phyloP scores from a whole-genome alignment of 1,284 basidiomycete genomes.

The Ustilago loliicola region DNA sequence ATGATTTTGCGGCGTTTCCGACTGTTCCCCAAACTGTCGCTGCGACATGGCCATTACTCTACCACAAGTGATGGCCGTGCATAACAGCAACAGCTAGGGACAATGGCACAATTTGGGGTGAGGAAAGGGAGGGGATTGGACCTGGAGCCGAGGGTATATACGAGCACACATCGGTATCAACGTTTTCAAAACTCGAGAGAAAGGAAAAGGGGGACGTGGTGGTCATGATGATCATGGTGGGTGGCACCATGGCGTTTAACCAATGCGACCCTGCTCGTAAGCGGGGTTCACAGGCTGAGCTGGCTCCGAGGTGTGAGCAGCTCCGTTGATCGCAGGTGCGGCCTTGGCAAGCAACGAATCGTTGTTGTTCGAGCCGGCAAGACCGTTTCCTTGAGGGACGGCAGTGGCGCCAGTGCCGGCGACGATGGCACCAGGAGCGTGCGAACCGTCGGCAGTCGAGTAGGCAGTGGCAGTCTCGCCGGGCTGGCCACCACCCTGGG shows the following conservation, averaged over 20 bases:
- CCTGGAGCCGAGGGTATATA: conserved; percentile 39
- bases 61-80: conserved; percentile 32
- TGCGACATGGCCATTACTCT: conserved; percentile 16
- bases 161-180: conserved; percentile 47
- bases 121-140: background rate
- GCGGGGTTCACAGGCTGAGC: conserved; percentile 52
- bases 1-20: conserved; percentile 13
- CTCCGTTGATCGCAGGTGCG: conserved; percentile 52
- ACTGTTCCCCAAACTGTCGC: background rate
- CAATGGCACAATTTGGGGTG: conserved; percentile 1
- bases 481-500: conserved; percentile 43
- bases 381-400: conserved; percentile 13
- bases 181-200: conserved; percentile 18
- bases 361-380: conserved; percentile 20
- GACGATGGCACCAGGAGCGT: conserved; percentile 39
- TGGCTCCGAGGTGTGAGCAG: conserved; percentile 32
- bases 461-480: conserved; percentile 36
- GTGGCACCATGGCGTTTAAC: conserved; percentile 16
- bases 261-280: conserved; percentile 37
- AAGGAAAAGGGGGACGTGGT: conserved; percentile 2
- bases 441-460: conserved; percentile 38
- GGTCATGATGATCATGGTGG: too few species aligned
- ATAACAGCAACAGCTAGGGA: conserved; percentile 10
- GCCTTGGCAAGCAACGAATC: conserved; percentile 36
- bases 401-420: conserved; percentile 47